Percentiles rank a stretch among this genome's conserved stretches.
Evolutionary conservation across 2,329 filamentous ascomycete species (phyloP).

Genomic region (Phialophora expanda): DNA sequence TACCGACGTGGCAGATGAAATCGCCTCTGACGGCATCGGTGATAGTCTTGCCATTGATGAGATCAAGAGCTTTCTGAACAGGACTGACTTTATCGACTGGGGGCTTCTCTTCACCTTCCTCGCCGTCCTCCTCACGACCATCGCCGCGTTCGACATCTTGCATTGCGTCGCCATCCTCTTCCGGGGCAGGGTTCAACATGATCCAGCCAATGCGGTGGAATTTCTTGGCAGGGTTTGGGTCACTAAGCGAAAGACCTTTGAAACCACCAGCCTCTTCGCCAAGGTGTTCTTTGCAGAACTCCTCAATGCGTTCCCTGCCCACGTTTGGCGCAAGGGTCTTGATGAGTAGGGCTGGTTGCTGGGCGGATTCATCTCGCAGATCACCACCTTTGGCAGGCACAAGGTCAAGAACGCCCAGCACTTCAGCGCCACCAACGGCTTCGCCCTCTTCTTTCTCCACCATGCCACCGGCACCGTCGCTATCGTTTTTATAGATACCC

Average conservation of each 20-base stretch:
- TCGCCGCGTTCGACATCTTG: constrained; percentile 69
- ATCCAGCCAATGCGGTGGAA: constrained; percentile 99
- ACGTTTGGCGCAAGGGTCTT: constrained; percentile 98
- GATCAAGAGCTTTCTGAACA: constrained; percentile 85
- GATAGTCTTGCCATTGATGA: constrained; percentile 97
- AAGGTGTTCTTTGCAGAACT: constrained; percentile 91
- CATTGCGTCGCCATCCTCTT: constrained; percentile 60
- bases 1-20: constrained; percentile 95
- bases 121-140: constrained; percentile 72
- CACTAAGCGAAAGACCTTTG: constrained; percentile 93
- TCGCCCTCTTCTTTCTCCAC: constrained; percentile 96
- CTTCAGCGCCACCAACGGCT: constrained; percentile 86
- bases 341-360: constrained; percentile 91
- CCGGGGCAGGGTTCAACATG: constrained; percentile 81
- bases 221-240: constrained; percentile 95
- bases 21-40: constrained; percentile 92
- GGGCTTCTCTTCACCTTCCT: constrained; percentile 60
- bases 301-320: constrained; percentile 88
- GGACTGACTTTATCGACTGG: constrained; percentile 52
- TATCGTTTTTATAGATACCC: constrained; percentile 90
- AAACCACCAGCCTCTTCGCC: constrained; percentile 90
- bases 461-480: constrained; percentile 80
- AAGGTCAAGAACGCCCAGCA: constrained; percentile 88
- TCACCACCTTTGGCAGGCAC: constrained; percentile 83
- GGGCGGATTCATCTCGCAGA: constrained; percentile 83